Conservation (phyloP, 805 yeast genomes). For the Scheffersomyces ergatensis region DNA sequence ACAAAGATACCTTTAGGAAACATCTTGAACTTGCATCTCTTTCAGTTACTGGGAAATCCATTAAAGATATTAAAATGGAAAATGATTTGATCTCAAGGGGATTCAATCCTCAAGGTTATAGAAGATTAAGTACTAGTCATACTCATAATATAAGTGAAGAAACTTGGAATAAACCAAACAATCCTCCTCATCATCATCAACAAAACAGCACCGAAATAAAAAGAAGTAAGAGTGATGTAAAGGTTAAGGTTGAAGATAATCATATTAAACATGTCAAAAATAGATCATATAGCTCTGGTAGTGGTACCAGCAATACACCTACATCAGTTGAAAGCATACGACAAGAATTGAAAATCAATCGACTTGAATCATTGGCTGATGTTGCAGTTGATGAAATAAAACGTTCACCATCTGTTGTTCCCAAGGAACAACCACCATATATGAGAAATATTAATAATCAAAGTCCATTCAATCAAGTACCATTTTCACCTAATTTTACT, state of each 20-base stretch:
- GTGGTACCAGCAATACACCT: neutral
- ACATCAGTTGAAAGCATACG: neutral
- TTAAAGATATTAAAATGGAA: slow-evolving; percentile 49
- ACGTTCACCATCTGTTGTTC: slow-evolving; percentile 9
- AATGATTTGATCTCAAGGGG: slow-evolving; percentile 50
- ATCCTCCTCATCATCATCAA: neutral
- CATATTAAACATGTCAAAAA: neutral
- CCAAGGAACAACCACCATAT: slow-evolving; percentile 2
- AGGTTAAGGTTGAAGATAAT: neutral
- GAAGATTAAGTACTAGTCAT: slow-evolving; percentile 3
- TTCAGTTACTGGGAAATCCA: slow-evolving; percentile 54
- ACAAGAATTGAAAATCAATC: slow-evolving; percentile 3
- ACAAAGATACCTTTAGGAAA: slow-evolving; percentile 26
- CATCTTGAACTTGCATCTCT: slow-evolving; percentile 57
- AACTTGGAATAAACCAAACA: neutral
- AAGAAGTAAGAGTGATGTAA: slow-evolving; percentile 13
- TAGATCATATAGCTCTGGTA: neutral
- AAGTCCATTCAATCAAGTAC: slow-evolving; percentile 2
- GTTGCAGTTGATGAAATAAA: slow-evolving; percentile 32
- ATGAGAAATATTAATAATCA: neutral
- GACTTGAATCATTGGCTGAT: slow-evolving; percentile 32
- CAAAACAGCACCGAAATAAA: slow-evolving; percentile 4
- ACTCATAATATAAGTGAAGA: neutral
- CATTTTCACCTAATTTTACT: slow-evolving; percentile 12
- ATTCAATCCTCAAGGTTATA: slow-evolving; percentile 41